phyloP scores from a whole-genome alignment of 768 basidiomycete genomes.

The Leucocoprinus birnbaumii region DNA sequence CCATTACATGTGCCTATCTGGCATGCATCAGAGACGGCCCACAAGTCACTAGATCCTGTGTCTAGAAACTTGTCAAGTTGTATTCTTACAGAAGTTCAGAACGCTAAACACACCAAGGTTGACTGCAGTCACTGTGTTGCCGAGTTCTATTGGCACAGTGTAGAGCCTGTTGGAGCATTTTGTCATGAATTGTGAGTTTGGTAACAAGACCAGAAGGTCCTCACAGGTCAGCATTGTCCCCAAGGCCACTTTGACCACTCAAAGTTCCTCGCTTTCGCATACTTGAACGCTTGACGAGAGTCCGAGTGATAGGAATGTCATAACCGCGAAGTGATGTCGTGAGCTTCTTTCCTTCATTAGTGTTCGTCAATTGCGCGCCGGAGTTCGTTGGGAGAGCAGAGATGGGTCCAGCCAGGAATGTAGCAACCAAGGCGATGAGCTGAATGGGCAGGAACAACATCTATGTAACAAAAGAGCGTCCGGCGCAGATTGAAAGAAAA shows the following conservation, averaged over 20 bases:
- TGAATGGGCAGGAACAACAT: conserved; percentile 12
- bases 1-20: conserved; percentile 33
- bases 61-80: conserved; percentile 31
- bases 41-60: conserved; percentile 71
- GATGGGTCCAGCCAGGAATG: conserved; percentile 15
- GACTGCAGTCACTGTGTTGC: conserved; percentile 24
- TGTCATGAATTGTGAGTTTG: not conserved
- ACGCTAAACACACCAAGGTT: conserved; percentile 24
- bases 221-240: conserved; percentile 34
- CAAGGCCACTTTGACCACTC: conserved; percentile 31
- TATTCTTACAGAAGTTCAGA: too few species aligned
- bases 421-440: conserved; percentile 13
- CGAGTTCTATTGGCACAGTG: conserved; percentile 33
- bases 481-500: conserved; percentile 20
- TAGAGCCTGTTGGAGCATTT: conserved; percentile 23
- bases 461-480: conserved; percentile 21
- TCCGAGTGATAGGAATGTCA: conserved; percentile 21
- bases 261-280: conserved; percentile 23
- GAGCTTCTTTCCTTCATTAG: not conserved
- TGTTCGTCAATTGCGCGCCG: not conserved
- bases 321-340: conserved; percentile 14
- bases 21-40: conserved; percentile 59
- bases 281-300: conserved; percentile 15
- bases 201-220: conserved; percentile 3
- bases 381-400: conserved; percentile 15